Evolutionary conservation across 768 basidiomycete genomes (phyloP).

Genomic region (Heimioporus sp.): DNA sequence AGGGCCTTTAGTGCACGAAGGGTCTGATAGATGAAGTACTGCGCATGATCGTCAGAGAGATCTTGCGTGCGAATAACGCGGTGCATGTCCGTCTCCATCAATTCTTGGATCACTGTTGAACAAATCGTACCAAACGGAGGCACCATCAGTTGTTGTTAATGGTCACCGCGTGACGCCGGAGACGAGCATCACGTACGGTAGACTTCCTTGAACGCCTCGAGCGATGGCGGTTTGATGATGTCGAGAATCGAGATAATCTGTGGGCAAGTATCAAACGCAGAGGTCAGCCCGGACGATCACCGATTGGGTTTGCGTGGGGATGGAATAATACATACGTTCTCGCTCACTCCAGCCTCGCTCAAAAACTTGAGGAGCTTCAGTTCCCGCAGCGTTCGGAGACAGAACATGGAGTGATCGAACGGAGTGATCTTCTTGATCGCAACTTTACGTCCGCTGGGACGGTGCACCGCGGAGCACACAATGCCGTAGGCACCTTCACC

Average conservation of each 20-base stretch:
- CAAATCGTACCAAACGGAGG: neutral
- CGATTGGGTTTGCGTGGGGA: neutral
- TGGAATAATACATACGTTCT: constrained; percentile 55
- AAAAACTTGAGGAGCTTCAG: constrained; percentile 81
- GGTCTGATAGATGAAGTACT: constrained; percentile 93
- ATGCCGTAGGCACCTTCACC: constrained; percentile 94
- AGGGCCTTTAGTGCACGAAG: constrained; percentile 93
- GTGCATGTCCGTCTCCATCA: constrained; percentile 97
- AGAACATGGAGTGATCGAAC: constrained; percentile 96
- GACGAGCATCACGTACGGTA: constrained; percentile 49
- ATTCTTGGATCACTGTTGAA: constrained; percentile 75
- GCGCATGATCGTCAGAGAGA: constrained; percentile 92
- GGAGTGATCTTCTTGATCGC: constrained; percentile 97
- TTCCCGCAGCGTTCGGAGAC: constrained; percentile 85
- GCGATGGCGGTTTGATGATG: constrained; percentile 76
- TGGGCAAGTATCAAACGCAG: neutral
- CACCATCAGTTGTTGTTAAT: constrained; percentile 3
- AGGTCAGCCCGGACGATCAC: neutral
- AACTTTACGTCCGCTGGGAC: constrained; percentile 85
- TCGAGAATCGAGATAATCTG: constrained; percentile 90
- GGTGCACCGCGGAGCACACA: constrained; percentile 90
- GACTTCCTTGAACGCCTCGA: constrained; percentile 87
- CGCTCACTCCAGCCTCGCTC: constrained; percentile 84
- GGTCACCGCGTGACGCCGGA: neutral
- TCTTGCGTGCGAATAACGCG: constrained; percentile 95